Evolutionary conservation across 2,329 filamentous ascomycete genomes (phyloP).

Genomic region (Fusarium verrucosum): DNA sequence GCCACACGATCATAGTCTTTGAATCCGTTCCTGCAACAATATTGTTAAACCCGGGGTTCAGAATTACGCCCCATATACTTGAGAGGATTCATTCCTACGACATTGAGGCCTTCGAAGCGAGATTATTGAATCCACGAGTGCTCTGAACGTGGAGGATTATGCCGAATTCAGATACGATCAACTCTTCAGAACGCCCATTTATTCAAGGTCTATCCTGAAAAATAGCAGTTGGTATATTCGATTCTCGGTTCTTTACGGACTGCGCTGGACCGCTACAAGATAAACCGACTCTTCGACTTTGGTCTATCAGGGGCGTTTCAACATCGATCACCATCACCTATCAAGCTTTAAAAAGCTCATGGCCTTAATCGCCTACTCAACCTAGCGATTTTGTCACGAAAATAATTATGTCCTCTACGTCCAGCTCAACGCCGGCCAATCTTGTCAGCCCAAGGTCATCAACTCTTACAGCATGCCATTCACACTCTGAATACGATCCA

Average conservation of each 20-base stretch:
- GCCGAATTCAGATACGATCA: conserved; percentile 14
- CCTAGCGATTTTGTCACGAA: not conserved
- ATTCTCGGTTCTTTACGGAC: not conserved
- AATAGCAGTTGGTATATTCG: not conserved
- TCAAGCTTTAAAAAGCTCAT: not conserved
- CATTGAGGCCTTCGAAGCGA: not conserved
- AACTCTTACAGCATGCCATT: conserved; percentile 24
- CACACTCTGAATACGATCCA: conserved; percentile 40
- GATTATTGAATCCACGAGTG: not conserved
- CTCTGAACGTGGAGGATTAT: conserved; percentile 14
- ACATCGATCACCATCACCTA: not conserved
- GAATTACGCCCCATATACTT: not conserved
- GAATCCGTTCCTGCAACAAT: conserved; percentile 30
- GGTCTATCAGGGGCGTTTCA: not conserved
- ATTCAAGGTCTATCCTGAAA: not conserved
- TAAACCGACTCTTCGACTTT: not conserved
- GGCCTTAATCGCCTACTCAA: not conserved
- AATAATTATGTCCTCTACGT: conserved; percentile 19
- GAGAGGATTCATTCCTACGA: not conserved
- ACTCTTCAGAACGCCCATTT: conserved; percentile 4
- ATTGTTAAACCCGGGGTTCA: not conserved
- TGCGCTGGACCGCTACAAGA: not conserved
- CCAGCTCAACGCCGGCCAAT: conserved; percentile 9
- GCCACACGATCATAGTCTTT: conserved; percentile 1
- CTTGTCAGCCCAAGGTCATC: conserved; percentile 17